Base-by-base conservation (phyloP, 148 eudicot species). In the Camellia sinensis region DNA sequence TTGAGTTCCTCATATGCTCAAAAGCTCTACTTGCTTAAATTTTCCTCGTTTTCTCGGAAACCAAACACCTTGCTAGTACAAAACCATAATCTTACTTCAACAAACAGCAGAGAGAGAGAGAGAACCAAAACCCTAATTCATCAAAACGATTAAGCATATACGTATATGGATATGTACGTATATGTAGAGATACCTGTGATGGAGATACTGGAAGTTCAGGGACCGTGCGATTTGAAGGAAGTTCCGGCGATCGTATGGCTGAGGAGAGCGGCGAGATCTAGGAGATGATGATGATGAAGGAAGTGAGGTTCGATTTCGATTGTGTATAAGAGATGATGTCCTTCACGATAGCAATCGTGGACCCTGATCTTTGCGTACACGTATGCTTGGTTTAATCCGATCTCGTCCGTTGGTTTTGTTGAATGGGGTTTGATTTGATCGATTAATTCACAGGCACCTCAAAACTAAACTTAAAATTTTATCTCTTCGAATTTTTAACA, bases 241-340 rank as follows among this genome's bases (percentile, higher is more conserved):
- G 17, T 66, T 40, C 46, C 76, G 76, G 63, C 45, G 76, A 37
- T 5, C 19, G 64, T 56, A 73, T 48, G 63, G 62, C 29, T 3
- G 21, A 68, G 54, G 29, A 45, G 56, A 7, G 13, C 75, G 75
- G 61, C 60, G 60, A 72, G 75, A 72, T 72, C 75, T 72, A 53
- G 19, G 5, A 53, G 75, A 72, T 15, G 73, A 29, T 29, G 37
- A 29, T 29, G 37, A 29, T 29, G 29, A 5, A 17, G 73, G 43
- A n/a, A 15, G 73, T 3, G 73, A 43, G 53, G 73, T 6, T 18
- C 22, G 53, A 40, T 43, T 7, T 17, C 53, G 53, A 0, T 48
- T 54, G 54, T 37, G 6, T 73, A 12, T 15, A 54, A 54, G n/a
- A 21, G 76, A 14, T 37, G 63, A 63, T 73, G 64, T 45, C 63